Conservation (phyloP, 768 basidiomycete species). For the Tricholoma sp. region DNA sequence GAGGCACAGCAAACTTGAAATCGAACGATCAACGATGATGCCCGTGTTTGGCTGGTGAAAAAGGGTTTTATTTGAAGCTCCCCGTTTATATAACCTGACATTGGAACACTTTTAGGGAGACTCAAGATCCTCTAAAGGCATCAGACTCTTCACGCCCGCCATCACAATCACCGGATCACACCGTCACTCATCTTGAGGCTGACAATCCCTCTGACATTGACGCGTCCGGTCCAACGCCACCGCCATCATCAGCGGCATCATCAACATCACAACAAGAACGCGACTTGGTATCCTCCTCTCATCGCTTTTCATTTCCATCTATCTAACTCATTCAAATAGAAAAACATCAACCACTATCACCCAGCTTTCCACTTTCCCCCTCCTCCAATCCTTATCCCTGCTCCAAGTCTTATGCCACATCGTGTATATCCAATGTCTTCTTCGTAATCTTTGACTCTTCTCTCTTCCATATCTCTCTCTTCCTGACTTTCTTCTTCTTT, state of each 20-base stretch:
- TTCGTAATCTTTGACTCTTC: no score
- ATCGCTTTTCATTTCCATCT: neutral
- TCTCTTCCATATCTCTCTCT: no score
- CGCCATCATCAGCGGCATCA: conserved; percentile 6
- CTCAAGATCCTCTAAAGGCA: conserved; percentile 1
- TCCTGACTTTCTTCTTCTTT: no score
- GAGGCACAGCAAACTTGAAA: no score
- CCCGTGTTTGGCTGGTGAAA: conserved; percentile 29
- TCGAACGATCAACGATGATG: no score
- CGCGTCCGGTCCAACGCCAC: conserved; percentile 8
- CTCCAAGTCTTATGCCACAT: conserved; percentile 41
- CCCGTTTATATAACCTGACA: conserved; percentile 25
- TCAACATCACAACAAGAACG: conserved; percentile 6
- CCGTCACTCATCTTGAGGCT: neutral
- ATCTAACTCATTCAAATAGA: conserved; percentile 2
- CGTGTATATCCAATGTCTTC: conserved; percentile 35
- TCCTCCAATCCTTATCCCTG: conserved; percentile 12
- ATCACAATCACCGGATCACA: conserved; percentile 1
- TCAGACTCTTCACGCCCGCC: neutral
- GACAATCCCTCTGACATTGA: no score
- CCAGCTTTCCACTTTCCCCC: conserved; percentile 14
- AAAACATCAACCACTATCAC: no score
- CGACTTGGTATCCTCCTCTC: conserved; percentile 8
- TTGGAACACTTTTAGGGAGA: no score
- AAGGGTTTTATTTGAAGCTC: no score